Evolutionary conservation across 1,139 yeast species (phyloP), one percentile per base, ranked within the genome.

Genomic region (Sugiyamaella japonica): DNA sequence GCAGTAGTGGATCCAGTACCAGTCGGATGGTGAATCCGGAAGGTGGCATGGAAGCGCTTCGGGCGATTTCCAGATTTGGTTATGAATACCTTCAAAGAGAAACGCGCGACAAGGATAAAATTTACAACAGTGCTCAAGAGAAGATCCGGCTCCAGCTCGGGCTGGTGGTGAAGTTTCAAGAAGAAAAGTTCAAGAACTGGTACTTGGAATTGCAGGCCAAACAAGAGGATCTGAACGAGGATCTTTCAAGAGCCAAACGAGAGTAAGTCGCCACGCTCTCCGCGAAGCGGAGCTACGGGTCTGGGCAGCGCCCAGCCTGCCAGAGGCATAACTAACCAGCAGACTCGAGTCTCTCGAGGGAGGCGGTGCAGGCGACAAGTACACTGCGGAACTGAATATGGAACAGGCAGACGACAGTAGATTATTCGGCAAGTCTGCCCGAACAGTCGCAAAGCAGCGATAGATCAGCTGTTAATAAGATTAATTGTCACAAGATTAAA

Each of bases 181-280:
- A 86, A 61, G 73, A 70, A 54, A 77, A 81, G 59, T 86, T 87
- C 64, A 80, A 80, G 63, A 81, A 79, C 42, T 86, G 93, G 91
- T 82, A 83, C 60, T 70, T 69, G 49, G 82, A 80, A 2, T 74
- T 88, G 54, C 74, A 80, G 47, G 74, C 73, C 16, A 80, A 80
- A 61, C 93, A 86, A 67, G 74, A 75, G 29, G 70, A 69, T 52
- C 77, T 82, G 16, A 54, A 37, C 40, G 53, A 13, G 39, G 53
- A 37, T 49, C 25, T 39, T 39, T 25, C 13, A 28, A 31, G 34
- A 44, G 46, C 20, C 13, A 49, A 38, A 32, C 12, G 37, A 47
- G 56, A 48, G 54, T 47, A 32, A 52, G 54, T 42, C 17, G 5
- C 25, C 25, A 20, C 25, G 6, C 25, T 6, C 25, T 20, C 25